These are phyloP conservation scores for Pseudevernia furfuracea DNA, from an alignment of 495 filamentous ascomycete species.

Conservation along the genomic window DNA sequence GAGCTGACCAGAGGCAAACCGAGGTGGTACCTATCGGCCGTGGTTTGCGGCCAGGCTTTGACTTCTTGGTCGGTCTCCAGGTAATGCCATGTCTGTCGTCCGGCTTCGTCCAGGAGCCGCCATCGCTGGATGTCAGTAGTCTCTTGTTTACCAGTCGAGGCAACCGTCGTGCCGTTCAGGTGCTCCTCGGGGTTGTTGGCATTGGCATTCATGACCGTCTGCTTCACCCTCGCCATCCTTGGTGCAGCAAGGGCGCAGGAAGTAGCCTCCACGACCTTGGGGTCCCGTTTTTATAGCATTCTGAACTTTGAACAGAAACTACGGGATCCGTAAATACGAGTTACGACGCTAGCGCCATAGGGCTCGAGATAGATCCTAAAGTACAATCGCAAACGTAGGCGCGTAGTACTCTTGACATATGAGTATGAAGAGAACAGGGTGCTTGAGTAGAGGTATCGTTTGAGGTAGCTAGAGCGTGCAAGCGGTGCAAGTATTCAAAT, in stretches of 20 bases:
- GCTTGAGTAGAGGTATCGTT: neutral
- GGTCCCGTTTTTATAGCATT: neutral
- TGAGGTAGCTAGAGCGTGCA: neutral
- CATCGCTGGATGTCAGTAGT: constrained; percentile 74
- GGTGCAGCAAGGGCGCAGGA: neutral
- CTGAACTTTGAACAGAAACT: too few relatives aligned
- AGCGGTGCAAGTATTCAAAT: neutral
- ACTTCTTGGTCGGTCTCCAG: constrained; percentile 67
- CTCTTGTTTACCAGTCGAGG: neutral
- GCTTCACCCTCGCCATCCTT: constrained; percentile 4
- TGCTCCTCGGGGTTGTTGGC: neutral
- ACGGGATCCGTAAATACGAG: neutral
- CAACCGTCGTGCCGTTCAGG: constrained; percentile 12
- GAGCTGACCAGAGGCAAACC: constrained; percentile 55
- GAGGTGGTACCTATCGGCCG: constrained; percentile 76
- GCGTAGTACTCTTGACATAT: neutral
- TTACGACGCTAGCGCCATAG: neutral
- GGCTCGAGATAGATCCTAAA: neutral
- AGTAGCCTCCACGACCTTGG: neutral
- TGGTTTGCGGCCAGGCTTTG: constrained; percentile 74
- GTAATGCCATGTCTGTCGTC: constrained; percentile 90
- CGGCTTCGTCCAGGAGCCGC: constrained; percentile 73
- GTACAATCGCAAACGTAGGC: neutral
- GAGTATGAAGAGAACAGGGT: neutral
- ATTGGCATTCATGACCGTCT: constrained; percentile 16